A percentile compares a stretch with the other conserved stretches of the same genome.
Conservation (phyloP, 1,139 yeast species). For the Candida glucosophila region DNA sequence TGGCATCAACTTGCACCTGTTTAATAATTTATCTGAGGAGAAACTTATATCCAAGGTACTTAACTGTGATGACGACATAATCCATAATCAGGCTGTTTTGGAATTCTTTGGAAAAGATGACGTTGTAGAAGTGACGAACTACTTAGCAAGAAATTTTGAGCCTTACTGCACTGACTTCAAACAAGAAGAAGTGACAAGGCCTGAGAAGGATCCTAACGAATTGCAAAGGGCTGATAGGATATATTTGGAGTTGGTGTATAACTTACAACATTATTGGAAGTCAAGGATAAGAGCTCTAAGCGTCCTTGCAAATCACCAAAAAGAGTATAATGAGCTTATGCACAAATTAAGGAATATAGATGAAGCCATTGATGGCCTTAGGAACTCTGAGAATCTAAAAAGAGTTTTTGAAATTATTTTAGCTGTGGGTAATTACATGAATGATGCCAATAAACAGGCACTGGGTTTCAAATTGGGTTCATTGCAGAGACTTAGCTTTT, state of each 20-base stretch:
- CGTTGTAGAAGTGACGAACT: conserved; percentile 55
- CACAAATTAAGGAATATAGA: conserved; percentile 54
- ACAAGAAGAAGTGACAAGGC: conserved; percentile 33
- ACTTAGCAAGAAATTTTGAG: conserved; percentile 54
- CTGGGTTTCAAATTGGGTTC: conserved; percentile 72
- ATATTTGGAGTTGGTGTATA: conserved; percentile 63
- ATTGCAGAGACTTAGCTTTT: conserved; percentile 63
- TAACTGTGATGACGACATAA: conserved; percentile 51
- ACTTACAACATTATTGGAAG: conserved; percentile 73
- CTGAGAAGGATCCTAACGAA: conserved; percentile 69
- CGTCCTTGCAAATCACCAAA: conserved; percentile 53
- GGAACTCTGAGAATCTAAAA: conserved; percentile 49
- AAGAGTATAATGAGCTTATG: conserved; percentile 63
- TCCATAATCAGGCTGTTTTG: conserved; percentile 51
- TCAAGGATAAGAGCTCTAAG: conserved; percentile 67
- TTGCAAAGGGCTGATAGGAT: conserved; percentile 72
- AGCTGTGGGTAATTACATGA: conserved; percentile 81
- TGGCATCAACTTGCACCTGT: conserved; percentile 66
- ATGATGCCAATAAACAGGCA: conserved; percentile 71
- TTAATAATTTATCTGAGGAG: conserved; percentile 42
- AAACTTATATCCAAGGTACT: conserved; percentile 52
- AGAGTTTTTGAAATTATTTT: conserved; percentile 67
- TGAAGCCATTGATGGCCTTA: conserved; percentile 53
- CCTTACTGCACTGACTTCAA: conserved; percentile 60
- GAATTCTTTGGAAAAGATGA: conserved; percentile 69